Evolutionary conservation across 2,329 filamentous ascomycete species (phyloP).

Genomic region (Ascochyta lentis): DNA sequence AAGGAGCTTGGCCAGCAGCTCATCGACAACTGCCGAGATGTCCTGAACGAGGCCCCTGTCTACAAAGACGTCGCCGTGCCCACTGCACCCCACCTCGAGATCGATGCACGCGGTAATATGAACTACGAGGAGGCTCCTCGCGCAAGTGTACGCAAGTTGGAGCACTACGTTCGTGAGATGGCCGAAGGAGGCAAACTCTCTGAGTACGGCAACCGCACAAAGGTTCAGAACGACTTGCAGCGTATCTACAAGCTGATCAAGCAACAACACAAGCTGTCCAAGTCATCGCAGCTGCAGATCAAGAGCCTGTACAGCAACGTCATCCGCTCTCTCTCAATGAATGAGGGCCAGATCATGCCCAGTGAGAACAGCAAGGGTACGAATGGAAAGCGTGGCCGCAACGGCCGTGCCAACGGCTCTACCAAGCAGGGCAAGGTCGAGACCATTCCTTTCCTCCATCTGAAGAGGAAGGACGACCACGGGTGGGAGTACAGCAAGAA

Average conservation of each 20-base stretch:
- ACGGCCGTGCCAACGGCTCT: slow-evolving; percentile 58
- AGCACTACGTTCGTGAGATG: slow-evolving; percentile 99
- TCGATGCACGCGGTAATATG: slow-evolving; percentile 90
- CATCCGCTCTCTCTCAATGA: slow-evolving; percentile 93
- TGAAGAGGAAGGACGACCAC: slow-evolving; percentile 91
- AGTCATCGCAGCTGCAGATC: slow-evolving; percentile 95
- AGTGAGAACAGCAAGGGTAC: slow-evolving; percentile 76
- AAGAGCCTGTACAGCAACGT: slow-evolving; percentile 94
- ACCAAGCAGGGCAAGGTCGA: slow-evolving; percentile 87
- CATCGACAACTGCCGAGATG: slow-evolving; percentile 97
- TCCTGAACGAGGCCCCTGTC: slow-evolving; percentile 79
- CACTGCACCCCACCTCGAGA: slow-evolving; percentile 89
- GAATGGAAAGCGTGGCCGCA: slow-evolving; percentile 65
- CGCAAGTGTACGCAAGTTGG: slow-evolving; percentile 90
- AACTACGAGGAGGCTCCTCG: slow-evolving; percentile 88
- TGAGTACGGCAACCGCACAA: slow-evolving; percentile 96
- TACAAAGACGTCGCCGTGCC: slow-evolving; percentile 97
- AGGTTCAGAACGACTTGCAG: slow-evolving; percentile 94
- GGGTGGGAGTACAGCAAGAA: slow-evolving; percentile 99
- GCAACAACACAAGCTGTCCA: slow-evolving; percentile 97
- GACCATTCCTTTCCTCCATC: slow-evolving; percentile 95
- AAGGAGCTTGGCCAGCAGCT: slow-evolving; percentile 92
- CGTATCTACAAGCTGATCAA: slow-evolving; percentile 98
- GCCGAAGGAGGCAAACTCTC: slow-evolving; percentile 97
- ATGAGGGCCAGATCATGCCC: slow-evolving; percentile 94